A percentile compares a stretch with the other conserved stretches of the same genome.
phyloP scores from a whole-genome alignment of 495 filamentous ascomycete species.

The Penicillium malachiteum region DNA sequence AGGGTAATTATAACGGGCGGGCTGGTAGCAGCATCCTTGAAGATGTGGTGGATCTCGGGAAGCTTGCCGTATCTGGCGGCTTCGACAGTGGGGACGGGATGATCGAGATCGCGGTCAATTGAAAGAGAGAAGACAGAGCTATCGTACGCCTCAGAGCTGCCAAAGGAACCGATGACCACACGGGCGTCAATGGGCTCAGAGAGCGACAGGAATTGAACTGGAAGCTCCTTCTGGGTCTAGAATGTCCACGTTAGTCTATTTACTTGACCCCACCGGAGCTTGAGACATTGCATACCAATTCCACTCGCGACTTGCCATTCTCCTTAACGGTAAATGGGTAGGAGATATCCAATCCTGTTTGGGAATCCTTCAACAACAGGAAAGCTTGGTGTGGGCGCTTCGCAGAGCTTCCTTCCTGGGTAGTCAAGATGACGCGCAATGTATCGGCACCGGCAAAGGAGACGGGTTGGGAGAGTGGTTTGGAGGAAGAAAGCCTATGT shows the following conservation, averaged over 20 bases:
- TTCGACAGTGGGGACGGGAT: slow-evolving; percentile 54
- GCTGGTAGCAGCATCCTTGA: slow-evolving; percentile 73
- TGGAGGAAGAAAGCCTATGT: slow-evolving; percentile 60
- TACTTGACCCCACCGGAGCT: background rate
- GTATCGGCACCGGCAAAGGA: slow-evolving; percentile 66
- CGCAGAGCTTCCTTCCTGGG: slow-evolving; percentile 72
- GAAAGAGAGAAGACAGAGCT: slow-evolving; percentile 65
- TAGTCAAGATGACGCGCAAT: slow-evolving; percentile 78
- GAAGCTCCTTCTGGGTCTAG: slow-evolving; percentile 87
- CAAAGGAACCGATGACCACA: slow-evolving; percentile 84
- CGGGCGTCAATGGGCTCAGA: slow-evolving; percentile 68
- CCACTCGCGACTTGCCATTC: slow-evolving; percentile 77
- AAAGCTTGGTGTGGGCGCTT: slow-evolving; percentile 93
- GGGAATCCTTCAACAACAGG: slow-evolving; percentile 72
- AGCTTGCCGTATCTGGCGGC: slow-evolving; percentile 78
- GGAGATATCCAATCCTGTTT: slow-evolving; percentile 80
- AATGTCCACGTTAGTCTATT: slow-evolving; percentile 8
- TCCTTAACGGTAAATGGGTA: slow-evolving; percentile 85
- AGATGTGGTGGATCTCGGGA: slow-evolving; percentile 87
- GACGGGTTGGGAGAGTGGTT: slow-evolving; percentile 64
- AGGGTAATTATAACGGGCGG: slow-evolving; percentile 81
- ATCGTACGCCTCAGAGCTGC: slow-evolving; percentile 64
- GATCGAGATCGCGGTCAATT: slow-evolving; percentile 58
- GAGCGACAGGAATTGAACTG: slow-evolving; percentile 71
- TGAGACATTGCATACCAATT: slow-evolving; percentile 64